Conservation (phyloP, 1,284 basidiomycete species). For the Microbotryomycetes sp. region DNA sequence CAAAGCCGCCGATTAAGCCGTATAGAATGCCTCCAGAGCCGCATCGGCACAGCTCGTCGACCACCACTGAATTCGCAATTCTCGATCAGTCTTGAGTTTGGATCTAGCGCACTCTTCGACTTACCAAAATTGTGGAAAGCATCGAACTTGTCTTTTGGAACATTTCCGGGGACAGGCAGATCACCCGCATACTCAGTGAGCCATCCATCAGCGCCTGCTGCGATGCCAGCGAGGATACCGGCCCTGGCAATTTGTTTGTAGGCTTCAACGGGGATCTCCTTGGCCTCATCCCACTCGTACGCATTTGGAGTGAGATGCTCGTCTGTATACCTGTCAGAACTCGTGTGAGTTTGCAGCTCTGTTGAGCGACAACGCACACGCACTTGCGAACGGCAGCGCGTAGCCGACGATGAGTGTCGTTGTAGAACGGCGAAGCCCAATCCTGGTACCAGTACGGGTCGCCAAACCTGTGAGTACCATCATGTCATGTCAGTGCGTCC, state of each 20-base stretch:
- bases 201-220: slow-evolving; percentile 17
- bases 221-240: slow-evolving; percentile 27
- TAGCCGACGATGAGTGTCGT: slow-evolving; percentile 40
- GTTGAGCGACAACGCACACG: slow-evolving; percentile 4
- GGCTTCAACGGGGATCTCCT: slow-evolving; percentile 29
- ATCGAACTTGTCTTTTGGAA: slow-evolving; percentile 40
- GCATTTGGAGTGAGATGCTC: slow-evolving; percentile 30
- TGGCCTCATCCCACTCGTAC: slow-evolving; percentile 29
- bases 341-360: background rate
- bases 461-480: slow-evolving; percentile 23
- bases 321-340: slow-evolving; percentile 3
- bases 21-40: slow-evolving; percentile 26
- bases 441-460: slow-evolving; percentile 40
- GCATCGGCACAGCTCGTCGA: slow-evolving; percentile 28
- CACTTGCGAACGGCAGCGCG: slow-evolving; percentile 41
- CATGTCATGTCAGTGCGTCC: background rate
- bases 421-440: slow-evolving; percentile 43
- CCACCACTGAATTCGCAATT: slow-evolving; percentile 12
- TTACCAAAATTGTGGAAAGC: slow-evolving; percentile 32
- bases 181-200: slow-evolving; percentile 28
- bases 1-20: slow-evolving; percentile 42
- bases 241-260: slow-evolving; percentile 36
- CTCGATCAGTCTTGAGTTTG: slow-evolving; percentile 36
- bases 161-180: slow-evolving; percentile 39
- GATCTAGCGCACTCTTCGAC: slow-evolving; percentile 34